Evolutionary conservation across 805 yeast genomes (phyloP), one percentile per base, ranked within the genome.

Genomic region (Tetrapisispora arboricola): DNA sequence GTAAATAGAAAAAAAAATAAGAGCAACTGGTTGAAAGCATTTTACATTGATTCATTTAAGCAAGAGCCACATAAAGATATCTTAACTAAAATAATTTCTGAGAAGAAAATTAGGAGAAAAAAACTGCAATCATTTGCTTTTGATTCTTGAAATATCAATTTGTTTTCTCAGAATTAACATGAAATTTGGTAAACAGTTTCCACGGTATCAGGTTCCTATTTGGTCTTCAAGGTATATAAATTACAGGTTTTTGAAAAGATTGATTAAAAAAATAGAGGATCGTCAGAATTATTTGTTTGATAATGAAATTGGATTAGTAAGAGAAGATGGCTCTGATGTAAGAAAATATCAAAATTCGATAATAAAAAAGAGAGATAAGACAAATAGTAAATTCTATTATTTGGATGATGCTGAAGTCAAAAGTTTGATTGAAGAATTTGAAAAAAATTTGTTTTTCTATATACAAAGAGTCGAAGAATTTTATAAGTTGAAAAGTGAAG

Each of bases 161-260:
- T n/a, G n/a, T n/a, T n/a, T n/a, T n/a, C n/a, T n/a, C n/a, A n/a
- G n/a, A n/a, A 25, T 11, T 7, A 25, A 10, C 7, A 82, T 82
- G 90, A 82, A 82, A 69, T 84, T 84, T 58, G 94, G 90, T 21
- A 84, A 84, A 60, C 81, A 85, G 54, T 69, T 84, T 49, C 65
- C 77, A 25, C 70, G 83, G 36, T 94, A 90, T 63, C 95, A 87
- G 67, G 86, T 88, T 43, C 96, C 96, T 3, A 95, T 87, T 63
- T 90, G 97, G 97, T 62, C 72, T 38, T 73, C 75, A 43, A 73
- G 72, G 53, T 90, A 90, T 55, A 74, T 90, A 70, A 83, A 85
- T 64, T 90, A 90, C 64, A 90, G 87, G 60, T 76, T 72, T 37
- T 69, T 90, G 50, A 90, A 90, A 66, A 79, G 82, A 54, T 75